Evolutionary conservation across 2,329 filamentous ascomycete genomes (phyloP), one percentile per base, ranked within the genome.

Genomic region (Paracoccidioides lutzii): DNA sequence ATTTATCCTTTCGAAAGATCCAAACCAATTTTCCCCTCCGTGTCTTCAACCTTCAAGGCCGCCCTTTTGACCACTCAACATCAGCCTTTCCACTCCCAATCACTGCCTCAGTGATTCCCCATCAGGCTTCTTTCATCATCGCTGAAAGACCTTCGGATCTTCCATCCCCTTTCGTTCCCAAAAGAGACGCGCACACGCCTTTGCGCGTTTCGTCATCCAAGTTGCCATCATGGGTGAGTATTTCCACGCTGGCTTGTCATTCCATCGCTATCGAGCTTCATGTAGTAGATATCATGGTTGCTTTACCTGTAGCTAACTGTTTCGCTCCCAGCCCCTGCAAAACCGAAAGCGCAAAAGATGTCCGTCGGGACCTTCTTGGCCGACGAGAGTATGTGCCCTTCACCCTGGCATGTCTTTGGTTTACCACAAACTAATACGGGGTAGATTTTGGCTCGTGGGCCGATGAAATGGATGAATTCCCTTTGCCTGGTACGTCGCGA

Each of bases 291-390:
- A 12, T 22, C 33, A 35, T 49, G 35, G n/a, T 5, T 15, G 28
- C 14, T 15, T 57, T 55, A 52, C 54, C 32, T 53, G 54, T 59
- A 53, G 55, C 54, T 56, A 52, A 43, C 53, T 60, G 54, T 58
- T 64, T 54, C 59, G 54, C 55, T 51, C 70, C 59, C 69, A 95
- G 90, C 87, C 81, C 91, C 90, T 64, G 88, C 90, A 74, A 94
- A 94, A 79, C 87, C 89, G 78, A 85, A 95, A 76, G 80, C 83
- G 74, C 86, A 95, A 83, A 98, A 94, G 81, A 91, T 98, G 87
- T 89, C 88, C 79, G 84, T 97, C 71, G 88, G 89, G 80, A 88
- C 89, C 76, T 98, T 98, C 82, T 82, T 98, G 79, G 81, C 81
- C 71, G 89, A 96, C 74, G 81, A 89, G 75, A 85, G 91, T 96